Conservation (phyloP, 768 basidiomycete genomes). For the Galerina marginata region DNA sequence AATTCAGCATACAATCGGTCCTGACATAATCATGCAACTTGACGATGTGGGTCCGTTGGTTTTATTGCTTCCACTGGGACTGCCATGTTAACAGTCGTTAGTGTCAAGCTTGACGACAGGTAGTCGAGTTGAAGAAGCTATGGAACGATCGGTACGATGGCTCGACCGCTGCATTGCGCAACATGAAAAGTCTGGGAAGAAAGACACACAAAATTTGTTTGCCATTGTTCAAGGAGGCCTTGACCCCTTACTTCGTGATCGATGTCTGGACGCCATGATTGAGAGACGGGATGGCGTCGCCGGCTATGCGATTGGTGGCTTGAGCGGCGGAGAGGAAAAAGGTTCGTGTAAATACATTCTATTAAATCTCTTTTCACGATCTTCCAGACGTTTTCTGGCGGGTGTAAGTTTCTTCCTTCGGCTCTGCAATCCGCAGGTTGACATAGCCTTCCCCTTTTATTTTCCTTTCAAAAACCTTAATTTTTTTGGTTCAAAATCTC, state of each 20-base stretch:
- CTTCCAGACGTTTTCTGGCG: constrained; percentile 79
- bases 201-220: constrained; percentile 79
- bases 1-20: constrained; percentile 89
- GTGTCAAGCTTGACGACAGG: constrained; percentile 84
- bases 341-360: constrained; percentile 44
- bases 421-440: not conserved
- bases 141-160: constrained; percentile 89
- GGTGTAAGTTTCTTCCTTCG: constrained; percentile 54
- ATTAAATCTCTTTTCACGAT: not conserved
- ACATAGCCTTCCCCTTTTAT: not conserved
- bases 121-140: constrained; percentile 84
- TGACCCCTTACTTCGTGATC: constrained; percentile 69
- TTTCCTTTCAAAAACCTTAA: constrained; percentile 27
- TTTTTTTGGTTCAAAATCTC: no score
- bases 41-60: constrained; percentile 81
- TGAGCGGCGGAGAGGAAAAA: constrained; percentile 93
- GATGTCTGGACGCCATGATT: constrained; percentile 84
- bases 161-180: constrained; percentile 85
- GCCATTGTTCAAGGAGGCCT: constrained; percentile 93
- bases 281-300: constrained; percentile 74
- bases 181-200: constrained; percentile 72
- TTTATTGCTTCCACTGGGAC: not conserved
- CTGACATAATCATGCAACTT: constrained; percentile 94
- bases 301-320: constrained; percentile 91
- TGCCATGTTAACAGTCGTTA: constrained; percentile 26